Conservation (phyloP, 495 filamentous ascomycete genomes). For the Rostrohypoxylon terebratum region DNA sequence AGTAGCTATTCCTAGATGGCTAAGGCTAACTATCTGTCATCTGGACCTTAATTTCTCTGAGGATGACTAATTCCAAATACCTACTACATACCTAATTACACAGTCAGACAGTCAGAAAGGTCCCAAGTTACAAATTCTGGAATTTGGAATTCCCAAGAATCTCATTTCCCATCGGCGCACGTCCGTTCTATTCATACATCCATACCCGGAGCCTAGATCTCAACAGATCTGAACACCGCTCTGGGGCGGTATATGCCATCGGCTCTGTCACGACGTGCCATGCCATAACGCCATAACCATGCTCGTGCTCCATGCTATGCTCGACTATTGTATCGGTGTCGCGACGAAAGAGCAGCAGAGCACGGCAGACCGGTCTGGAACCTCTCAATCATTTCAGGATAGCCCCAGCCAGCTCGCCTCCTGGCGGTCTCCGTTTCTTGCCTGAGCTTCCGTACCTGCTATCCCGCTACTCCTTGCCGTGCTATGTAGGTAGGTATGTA, state of each 20-base stretch:
- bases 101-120: too few relatives aligned
- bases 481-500: slow-evolving; percentile 5
- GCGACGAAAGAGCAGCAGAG: not conserved
- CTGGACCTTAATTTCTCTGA: not conserved
- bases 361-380: not conserved
- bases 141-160: too few relatives aligned
- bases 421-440: not conserved
- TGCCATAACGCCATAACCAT: not conserved
- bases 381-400: not conserved
- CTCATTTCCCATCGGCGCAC: too few relatives aligned
- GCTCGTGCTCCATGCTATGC: not conserved
- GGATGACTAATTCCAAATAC: not conserved
- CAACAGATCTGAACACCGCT: too few relatives aligned
- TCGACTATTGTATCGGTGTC: not conserved
- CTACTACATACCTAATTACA: too few relatives aligned
- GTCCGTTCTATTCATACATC: too few relatives aligned
- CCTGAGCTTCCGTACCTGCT: not conserved
- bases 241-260: not conserved
- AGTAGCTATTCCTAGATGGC: too few relatives aligned
- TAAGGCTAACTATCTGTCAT: too few relatives aligned
- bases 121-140: too few relatives aligned
- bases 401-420: not conserved
- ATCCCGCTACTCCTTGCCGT: not conserved
- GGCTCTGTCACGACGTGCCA: not conserved
- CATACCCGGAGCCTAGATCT: too few relatives aligned